Conservation (phyloP, 495 filamentous ascomycete species). For the Xanthoparmelia taractica region DNA sequence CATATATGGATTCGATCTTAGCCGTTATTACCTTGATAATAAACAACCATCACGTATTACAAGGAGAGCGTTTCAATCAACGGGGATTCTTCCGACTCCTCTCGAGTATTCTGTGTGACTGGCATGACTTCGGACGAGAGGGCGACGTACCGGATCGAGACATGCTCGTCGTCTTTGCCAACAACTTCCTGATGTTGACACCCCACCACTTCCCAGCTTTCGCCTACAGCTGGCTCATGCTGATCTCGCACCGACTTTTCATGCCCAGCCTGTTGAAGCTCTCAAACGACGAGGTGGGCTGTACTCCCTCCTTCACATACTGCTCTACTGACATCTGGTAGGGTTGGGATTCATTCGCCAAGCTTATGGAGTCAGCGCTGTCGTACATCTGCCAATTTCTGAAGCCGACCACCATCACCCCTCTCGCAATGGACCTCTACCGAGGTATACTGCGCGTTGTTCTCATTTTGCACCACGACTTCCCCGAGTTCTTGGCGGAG, state of each 20-base stretch:
- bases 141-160: slow-evolving; percentile 52
- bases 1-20: slow-evolving; percentile 66
- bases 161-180: slow-evolving; percentile 64
- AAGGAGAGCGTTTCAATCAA: slow-evolving; percentile 74
- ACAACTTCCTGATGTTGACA: slow-evolving; percentile 65
- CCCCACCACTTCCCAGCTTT: slow-evolving; percentile 74
- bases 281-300: slow-evolving; percentile 44
- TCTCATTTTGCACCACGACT: slow-evolving; percentile 85
- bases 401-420: slow-evolving; percentile 61
- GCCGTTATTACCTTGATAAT: slow-evolving; percentile 70
- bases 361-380: slow-evolving; percentile 67
- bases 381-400: slow-evolving; percentile 71
- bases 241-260: slow-evolving; percentile 81
- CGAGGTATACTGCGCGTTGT: slow-evolving; percentile 74
- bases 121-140: slow-evolving; percentile 36
- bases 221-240: slow-evolving; percentile 70
- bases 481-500: slow-evolving; percentile 82
- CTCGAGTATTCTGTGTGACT: slow-evolving; percentile 72
- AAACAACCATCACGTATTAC: slow-evolving; percentile 74
- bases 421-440: slow-evolving; percentile 73
- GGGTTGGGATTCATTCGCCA: slow-evolving; percentile 70
- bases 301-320: slow-evolving; percentile 11
- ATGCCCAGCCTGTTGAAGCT: slow-evolving; percentile 71
- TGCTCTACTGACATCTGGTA: slow-evolving; percentile 24
- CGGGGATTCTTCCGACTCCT: slow-evolving; percentile 89